These are phyloP conservation scores for Corniculantispora saksenae DNA, from an alignment of 2,329 filamentous ascomycete genomes.

Conservation along the genomic window DNA sequence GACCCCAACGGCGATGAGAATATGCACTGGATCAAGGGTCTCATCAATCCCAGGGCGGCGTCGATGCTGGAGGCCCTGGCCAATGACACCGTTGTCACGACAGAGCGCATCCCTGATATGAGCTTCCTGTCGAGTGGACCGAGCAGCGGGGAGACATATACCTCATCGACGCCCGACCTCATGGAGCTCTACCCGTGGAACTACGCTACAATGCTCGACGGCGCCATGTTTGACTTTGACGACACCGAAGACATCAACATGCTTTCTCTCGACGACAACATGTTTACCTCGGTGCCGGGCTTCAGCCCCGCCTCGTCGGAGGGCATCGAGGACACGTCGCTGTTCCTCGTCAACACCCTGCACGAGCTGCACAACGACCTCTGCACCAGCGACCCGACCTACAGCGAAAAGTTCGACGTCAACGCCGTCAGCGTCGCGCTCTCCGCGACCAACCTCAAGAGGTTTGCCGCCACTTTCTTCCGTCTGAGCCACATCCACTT, in stretches of 20 bases:
- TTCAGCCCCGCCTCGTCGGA: constrained; percentile 4
- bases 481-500: constrained; percentile 30
- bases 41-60: constrained; percentile 29
- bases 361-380: constrained; percentile 21
- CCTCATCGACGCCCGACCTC: background rate
- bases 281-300: background rate
- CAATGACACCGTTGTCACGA: constrained; percentile 11
- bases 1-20: background rate
- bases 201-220: constrained; percentile 17
- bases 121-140: constrained; percentile 8
- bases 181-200: constrained; percentile 22
- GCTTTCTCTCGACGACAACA: constrained; percentile 17
- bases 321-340: constrained; percentile 3
- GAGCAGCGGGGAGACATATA: background rate
- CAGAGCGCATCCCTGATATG: constrained; percentile 12
- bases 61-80: constrained; percentile 27
- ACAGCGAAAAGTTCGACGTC: constrained; percentile 20
- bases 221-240: constrained; percentile 14
- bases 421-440: constrained; percentile 24
- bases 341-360: constrained; percentile 19
- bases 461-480: constrained; percentile 28
- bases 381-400: constrained; percentile 20
- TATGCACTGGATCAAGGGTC: constrained; percentile 28
- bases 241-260: constrained; percentile 7
- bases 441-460: constrained; percentile 23